Conservation (phyloP, 495 filamentous ascomycete species). For the Penicillium coffeae region DNA sequence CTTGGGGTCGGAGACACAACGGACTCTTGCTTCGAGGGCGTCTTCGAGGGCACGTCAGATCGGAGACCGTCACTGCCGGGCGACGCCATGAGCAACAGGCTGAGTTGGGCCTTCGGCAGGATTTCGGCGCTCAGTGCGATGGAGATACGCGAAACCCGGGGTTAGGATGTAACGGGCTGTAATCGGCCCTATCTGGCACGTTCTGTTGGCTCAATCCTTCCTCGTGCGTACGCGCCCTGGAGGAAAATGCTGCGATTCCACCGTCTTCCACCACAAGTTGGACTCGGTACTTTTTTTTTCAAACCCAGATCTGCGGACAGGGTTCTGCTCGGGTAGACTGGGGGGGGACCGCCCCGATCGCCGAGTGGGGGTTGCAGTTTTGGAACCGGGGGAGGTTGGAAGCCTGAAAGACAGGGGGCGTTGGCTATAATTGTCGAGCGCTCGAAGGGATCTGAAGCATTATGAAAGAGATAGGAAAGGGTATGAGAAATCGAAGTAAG, state of each 20-base stretch:
- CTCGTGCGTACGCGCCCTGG: neutral
- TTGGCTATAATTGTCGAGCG: no score
- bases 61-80: slow-evolving; percentile 15
- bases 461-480: no score
- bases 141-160: slow-evolving; percentile 6
- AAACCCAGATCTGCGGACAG: slow-evolving; percentile 5
- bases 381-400: neutral
- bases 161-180: slow-evolving; percentile 30
- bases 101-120: slow-evolving; percentile 7
- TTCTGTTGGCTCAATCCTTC: neutral
- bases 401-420: neutral
- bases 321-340: slow-evolving; percentile 6
- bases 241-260: neutral
- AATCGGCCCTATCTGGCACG: neutral
- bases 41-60: slow-evolving; percentile 17
- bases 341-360: slow-evolving; percentile 6
- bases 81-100: slow-evolving; percentile 29
- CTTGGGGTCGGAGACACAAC: slow-evolving; percentile 8
- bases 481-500: neutral
- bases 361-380: neutral
- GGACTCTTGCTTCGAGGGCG: slow-evolving; percentile 4
- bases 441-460: no score
- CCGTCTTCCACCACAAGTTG: slow-evolving; percentile 5
- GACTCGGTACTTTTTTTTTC: neutral
- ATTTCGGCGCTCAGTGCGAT: no score